phyloP scores from a whole-genome alignment of 129 eudicot species.

The sunflower (Helianthus annuus) region HanXRQr2.0-SUNRISE NC_035447.2:107821821-107822320 shows the following conservation, averaged over 20 bases:
- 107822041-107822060: not conserved
- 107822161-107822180: not conserved
- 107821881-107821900: constrained; percentile 45
- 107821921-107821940: constrained; percentile 82
- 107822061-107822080: constrained; percentile 89
- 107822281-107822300: not conserved
- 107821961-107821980: constrained; percentile 77
- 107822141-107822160: not conserved
- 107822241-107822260: constrained; percentile 94
- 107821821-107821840: too few species aligned
- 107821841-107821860: too few species aligned
- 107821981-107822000: constrained; percentile 53
- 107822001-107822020: not conserved
- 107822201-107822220: constrained; percentile 98
- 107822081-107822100: constrained; percentile 99
- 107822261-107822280: not conserved
- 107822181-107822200: not conserved
- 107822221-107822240: constrained; percentile 93
- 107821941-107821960: constrained; percentile 89
- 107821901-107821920: constrained; percentile 79
- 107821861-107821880: not conserved
- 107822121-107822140: not conserved
- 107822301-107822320: not conserved
- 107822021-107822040: not conserved
- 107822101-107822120: constrained; percentile 52